phyloP scores from a whole-genome alignment of 169 alveolate species.

The Hammondia hammondi region DNA sequence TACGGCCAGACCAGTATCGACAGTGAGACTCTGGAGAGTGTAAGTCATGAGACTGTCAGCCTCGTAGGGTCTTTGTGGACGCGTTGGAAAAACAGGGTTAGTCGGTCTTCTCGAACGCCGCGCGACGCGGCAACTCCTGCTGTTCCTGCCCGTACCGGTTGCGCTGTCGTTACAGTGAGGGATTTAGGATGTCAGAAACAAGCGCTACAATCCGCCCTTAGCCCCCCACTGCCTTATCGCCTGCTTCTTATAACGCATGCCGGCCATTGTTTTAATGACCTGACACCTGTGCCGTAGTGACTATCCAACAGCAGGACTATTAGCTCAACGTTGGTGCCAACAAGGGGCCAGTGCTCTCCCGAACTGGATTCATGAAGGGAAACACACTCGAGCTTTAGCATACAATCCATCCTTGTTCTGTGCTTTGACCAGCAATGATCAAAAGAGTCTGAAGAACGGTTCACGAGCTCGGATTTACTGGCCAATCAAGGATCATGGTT shows the following conservation, averaged over 20 bases:
- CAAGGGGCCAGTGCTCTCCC: background rate
- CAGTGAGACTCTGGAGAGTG: slow-evolving; percentile 26
- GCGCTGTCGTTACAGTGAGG: no score
- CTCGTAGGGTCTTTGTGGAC: no score
- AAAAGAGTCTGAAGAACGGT: slow-evolving; percentile 1
- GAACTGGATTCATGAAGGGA: background rate
- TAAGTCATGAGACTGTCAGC: background rate
- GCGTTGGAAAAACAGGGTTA: no score
- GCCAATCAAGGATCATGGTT: background rate
- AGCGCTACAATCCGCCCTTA: no score
- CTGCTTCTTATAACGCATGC: no score
- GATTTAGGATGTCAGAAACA: no score
- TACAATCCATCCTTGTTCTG: background rate
- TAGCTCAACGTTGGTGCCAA: background rate
- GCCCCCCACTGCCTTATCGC: no score
- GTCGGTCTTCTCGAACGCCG: no score
- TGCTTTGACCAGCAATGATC: background rate
- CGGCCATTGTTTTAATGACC: background rate
- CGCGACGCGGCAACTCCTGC: no score
- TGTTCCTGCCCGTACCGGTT: no score
- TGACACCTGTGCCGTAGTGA: background rate
- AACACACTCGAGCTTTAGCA: background rate
- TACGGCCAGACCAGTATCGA: background rate
- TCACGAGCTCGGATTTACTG: slow-evolving; percentile 33
- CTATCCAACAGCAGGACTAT: background rate